Evolutionary conservation across 1,284 basidiomycete genomes (phyloP).

Genomic region (Hypsizygus ulmarius): DNA sequence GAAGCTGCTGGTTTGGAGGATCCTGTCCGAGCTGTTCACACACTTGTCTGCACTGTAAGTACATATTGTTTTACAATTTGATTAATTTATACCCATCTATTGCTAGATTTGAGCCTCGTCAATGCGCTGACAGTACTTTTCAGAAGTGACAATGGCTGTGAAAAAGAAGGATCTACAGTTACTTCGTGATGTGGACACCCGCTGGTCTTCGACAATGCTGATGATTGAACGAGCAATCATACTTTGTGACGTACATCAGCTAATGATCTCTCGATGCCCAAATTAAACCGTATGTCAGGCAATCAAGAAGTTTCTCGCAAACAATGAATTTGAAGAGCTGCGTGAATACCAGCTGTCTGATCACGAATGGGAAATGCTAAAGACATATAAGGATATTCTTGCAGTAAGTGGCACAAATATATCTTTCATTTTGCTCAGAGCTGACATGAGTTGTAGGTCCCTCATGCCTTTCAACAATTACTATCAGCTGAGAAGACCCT

Average conservation of each 20-base stretch:
- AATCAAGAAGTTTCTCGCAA: constrained; percentile 23
- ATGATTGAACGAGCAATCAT: constrained; percentile 32
- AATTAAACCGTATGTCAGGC: neutral
- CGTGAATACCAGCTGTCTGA: constrained; percentile 16
- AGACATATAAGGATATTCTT: constrained; percentile 22
- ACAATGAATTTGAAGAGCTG: constrained; percentile 21
- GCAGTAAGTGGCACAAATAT: constrained; percentile 14
- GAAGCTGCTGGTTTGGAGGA: too few species aligned
- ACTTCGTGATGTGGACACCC: constrained; percentile 34
- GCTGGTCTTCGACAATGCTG: constrained; percentile 39
- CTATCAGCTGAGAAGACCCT: constrained; percentile 15
- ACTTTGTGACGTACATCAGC: constrained; percentile 16
- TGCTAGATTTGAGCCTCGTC: constrained; percentile 27
- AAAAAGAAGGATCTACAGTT: constrained; percentile 19
- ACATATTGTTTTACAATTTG: neutral
- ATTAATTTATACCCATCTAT: neutral
- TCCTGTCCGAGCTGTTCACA: neutral
- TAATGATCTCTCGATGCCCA: neutral
- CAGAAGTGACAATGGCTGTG: constrained; percentile 4
- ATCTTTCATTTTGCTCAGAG: constrained; percentile 2
- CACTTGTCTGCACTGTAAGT: neutral
- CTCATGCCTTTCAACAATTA: constrained; percentile 15
- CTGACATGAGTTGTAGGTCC: constrained; percentile 18
- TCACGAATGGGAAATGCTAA: constrained; percentile 24
- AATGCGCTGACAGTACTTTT: constrained; percentile 24